Percentiles rank a stretch among this genome's conserved stretches.
Conservation (phyloP, 352 stramenopile genomes). For the Phytophthora constricta region DNA sequence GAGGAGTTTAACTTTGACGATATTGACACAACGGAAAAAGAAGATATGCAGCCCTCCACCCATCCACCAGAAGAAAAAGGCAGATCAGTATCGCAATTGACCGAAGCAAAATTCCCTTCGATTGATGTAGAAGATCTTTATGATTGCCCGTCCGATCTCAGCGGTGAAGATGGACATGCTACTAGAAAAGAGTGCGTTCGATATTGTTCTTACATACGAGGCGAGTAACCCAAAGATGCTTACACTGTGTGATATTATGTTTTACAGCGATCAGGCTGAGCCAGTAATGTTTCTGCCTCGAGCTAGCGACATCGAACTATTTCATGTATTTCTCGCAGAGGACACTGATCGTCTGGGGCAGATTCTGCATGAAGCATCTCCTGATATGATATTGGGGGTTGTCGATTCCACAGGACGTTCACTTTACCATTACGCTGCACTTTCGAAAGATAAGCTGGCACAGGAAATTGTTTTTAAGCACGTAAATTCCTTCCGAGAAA, state of each 20-base stretch:
- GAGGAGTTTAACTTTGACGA: slow-evolving; percentile 37
- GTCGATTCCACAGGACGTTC: slow-evolving; percentile 37
- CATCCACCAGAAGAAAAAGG: background rate
- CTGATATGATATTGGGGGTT: slow-evolving; percentile 40
- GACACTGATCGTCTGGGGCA: slow-evolving; percentile 34
- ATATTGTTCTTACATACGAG: background rate
- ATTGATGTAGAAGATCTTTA: slow-evolving; percentile 34
- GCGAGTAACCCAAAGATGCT: too few relatives aligned
- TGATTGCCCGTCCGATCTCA: slow-evolving; percentile 15
- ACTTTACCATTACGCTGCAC: slow-evolving; percentile 59
- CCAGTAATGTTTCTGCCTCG: slow-evolving; percentile 47
- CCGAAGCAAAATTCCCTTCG: background rate
- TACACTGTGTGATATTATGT: background rate
- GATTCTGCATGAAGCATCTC: slow-evolving; percentile 29
- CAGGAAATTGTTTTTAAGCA: slow-evolving; percentile 42
- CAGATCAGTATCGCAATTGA: background rate
- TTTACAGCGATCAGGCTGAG: slow-evolving; percentile 1
- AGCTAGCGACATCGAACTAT: slow-evolving; percentile 46
- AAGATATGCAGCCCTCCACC: slow-evolving; percentile 1
- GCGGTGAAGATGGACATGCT: background rate
- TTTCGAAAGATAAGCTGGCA: slow-evolving; percentile 27
- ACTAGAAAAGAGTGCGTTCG: slow-evolving; percentile 16
- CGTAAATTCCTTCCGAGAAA: slow-evolving; percentile 35
- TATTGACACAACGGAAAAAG: slow-evolving; percentile 8
- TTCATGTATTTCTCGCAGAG: slow-evolving; percentile 42